These are phyloP conservation scores for Paecilomyces variotii DNA, from an alignment of 2,329 filamentous ascomycete genomes.

Conservation along the genomic window DNA sequence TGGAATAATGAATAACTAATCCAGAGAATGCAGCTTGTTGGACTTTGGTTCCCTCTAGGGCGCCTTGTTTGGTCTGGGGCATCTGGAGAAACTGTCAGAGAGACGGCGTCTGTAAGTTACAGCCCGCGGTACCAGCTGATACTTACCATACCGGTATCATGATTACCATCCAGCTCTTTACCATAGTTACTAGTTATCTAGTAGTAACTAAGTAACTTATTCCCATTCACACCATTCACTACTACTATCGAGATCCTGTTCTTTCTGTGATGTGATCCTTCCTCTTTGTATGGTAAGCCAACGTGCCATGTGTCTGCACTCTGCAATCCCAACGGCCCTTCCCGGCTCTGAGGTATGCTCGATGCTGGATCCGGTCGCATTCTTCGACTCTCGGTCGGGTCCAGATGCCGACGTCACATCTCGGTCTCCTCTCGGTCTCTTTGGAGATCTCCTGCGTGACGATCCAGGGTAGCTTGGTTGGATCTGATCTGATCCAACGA, in stretches of 20 bases:
- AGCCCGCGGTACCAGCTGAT: neutral
- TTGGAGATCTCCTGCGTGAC: neutral
- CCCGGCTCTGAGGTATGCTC: neutral
- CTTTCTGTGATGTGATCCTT: neutral
- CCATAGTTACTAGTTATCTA: too few relatives aligned
- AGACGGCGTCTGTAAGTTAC: neutral
- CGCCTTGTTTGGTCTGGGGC: neutral
- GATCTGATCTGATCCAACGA: neutral
- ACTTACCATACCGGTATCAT: neutral
- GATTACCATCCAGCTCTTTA: neutral
- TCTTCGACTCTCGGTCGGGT: neutral
- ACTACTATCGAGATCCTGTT: neutral
- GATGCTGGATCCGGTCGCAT: neutral
- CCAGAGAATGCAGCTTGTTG: too few relatives aligned
- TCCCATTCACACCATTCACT: too few relatives aligned
- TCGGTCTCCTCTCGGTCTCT: neutral
- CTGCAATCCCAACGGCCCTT: neutral
- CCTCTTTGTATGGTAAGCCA: neutral
- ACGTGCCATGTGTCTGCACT: neutral
- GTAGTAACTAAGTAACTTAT: too few relatives aligned
- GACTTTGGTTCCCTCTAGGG: neutral
- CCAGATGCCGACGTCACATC: neutral
- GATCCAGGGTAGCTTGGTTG: neutral
- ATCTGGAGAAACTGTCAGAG: neutral
- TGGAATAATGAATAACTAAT: neutral